These are phyloP conservation scores for Boletus sp. DNA, from an alignment of 768 basidiomycete species.

Conservation along the genomic window DNA sequence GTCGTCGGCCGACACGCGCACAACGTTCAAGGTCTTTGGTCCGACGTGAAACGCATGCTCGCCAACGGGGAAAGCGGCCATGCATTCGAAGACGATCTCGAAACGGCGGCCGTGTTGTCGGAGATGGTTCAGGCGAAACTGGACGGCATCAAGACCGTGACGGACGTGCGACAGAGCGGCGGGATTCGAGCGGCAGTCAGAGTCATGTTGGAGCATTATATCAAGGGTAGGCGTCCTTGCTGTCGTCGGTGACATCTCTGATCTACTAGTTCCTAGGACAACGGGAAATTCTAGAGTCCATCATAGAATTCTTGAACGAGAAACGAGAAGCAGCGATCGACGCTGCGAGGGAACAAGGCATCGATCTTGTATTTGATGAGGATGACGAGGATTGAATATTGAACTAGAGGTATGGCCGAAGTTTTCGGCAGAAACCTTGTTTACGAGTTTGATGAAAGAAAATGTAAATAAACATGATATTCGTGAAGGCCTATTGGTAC, in stretches of 20 bases:
- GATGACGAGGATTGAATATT: slow-evolving; percentile 9
- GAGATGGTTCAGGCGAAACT: slow-evolving; percentile 63
- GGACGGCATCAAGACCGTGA: slow-evolving; percentile 45
- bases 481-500: too few species aligned
- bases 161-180: slow-evolving; percentile 14
- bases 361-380: slow-evolving; percentile 53
- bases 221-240: slow-evolving; percentile 48
- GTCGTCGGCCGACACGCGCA: slow-evolving; percentile 57
- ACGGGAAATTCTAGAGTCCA: slow-evolving; percentile 51
- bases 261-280: slow-evolving; percentile 44
- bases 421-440: too few species aligned
- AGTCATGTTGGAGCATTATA: slow-evolving; percentile 65
- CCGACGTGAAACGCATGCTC: slow-evolving; percentile 42
- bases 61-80: slow-evolving; percentile 18
- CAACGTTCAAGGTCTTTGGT: slow-evolving; percentile 62
- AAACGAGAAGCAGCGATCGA: slow-evolving; percentile 50
- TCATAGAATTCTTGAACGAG: slow-evolving; percentile 47
- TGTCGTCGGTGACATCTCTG: neutral
- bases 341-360: slow-evolving; percentile 49
- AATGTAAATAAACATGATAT: too few species aligned
- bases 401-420: neutral
- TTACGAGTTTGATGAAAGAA: too few species aligned
- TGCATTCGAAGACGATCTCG: slow-evolving; percentile 62
- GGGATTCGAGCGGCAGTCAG: slow-evolving; percentile 54
- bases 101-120: slow-evolving; percentile 60